phyloP scores from a whole-genome alignment of 768 basidiomycete species.

The Crassisporium funariophilum region DNA sequence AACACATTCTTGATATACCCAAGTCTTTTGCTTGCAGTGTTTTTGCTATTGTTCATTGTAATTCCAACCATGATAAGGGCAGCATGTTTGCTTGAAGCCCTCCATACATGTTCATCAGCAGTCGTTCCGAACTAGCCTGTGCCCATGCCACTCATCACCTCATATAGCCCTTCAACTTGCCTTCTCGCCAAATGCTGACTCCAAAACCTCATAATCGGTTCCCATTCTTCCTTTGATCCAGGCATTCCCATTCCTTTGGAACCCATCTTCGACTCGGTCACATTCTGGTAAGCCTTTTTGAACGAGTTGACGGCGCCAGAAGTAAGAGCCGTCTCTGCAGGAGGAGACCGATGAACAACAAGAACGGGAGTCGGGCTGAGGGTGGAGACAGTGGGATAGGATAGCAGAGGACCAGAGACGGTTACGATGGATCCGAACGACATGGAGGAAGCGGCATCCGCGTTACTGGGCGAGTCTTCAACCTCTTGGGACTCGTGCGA shows the following conservation, averaged over 20 bases:
- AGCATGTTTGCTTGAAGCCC: too few species aligned
- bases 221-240: slow-evolving; percentile 74
- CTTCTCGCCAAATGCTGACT: slow-evolving; percentile 63
- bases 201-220: slow-evolving; percentile 87
- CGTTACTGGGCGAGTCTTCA: slow-evolving; percentile 4
- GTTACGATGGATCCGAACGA: slow-evolving; percentile 68
- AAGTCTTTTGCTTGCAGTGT: too few species aligned
- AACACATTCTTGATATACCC: too few species aligned
- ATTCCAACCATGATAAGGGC: too few species aligned
- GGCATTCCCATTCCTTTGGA: slow-evolving; percentile 68
- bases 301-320: slow-evolving; percentile 51
- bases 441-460: slow-evolving; percentile 18
- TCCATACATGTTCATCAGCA: too few species aligned
- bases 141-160: slow-evolving; percentile 55
- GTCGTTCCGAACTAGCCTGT: too few species aligned
- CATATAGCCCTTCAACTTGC: slow-evolving; percentile 63
- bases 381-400: slow-evolving; percentile 65
- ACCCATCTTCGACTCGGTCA: slow-evolving; percentile 51
- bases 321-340: slow-evolving; percentile 46
- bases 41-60: too few species aligned
- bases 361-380: slow-evolving; percentile 64
- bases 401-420: slow-evolving; percentile 74
- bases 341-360: slow-evolving; percentile 53
- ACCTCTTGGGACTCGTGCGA: slow-evolving; percentile 3
- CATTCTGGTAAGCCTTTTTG: slow-evolving; percentile 57